phyloP scores from a whole-genome alignment of 2,329 filamentous ascomycete genomes.

The Scleromitrula shiraiana region DNA sequence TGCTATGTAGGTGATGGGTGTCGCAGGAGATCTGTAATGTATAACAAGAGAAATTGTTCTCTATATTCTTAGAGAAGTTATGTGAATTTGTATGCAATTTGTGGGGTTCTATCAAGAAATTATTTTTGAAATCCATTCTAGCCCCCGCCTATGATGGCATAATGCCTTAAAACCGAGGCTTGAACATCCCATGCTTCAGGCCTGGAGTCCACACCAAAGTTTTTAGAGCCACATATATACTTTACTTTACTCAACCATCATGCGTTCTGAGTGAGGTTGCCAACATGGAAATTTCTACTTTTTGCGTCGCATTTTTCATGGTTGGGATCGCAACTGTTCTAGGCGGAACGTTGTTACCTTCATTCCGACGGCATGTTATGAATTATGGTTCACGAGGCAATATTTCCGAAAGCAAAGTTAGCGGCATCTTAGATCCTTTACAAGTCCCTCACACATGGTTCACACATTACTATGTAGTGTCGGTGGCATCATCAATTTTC shows the following conservation, averaged over 20 bases:
- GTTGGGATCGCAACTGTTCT: conserved; percentile 22
- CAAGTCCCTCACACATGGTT: conserved; percentile 84
- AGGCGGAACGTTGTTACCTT: conserved; percentile 24
- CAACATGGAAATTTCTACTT: conserved; percentile 19
- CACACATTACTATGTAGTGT: conserved; percentile 74
- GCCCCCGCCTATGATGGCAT: too few relatives aligned
- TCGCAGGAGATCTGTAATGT: too few relatives aligned
- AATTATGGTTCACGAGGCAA: conserved; percentile 27
- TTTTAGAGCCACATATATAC: too few relatives aligned
- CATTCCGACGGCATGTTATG: conserved; percentile 25
- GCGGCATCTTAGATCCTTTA: conserved; percentile 20
- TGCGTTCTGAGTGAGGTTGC: too few relatives aligned
- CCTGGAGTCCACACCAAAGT: too few relatives aligned
- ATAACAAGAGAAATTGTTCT: neutral
- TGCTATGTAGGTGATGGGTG: too few relatives aligned
- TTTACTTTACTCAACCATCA: too few relatives aligned
- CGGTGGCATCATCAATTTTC: conserved; percentile 60
- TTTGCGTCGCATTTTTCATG: conserved; percentile 26
- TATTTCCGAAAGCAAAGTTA: conserved; percentile 8
- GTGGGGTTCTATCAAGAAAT: neutral
- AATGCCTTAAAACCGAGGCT: too few relatives aligned
- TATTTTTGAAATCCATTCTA: neutral
- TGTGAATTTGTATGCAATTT: neutral
- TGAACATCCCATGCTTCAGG: too few relatives aligned
- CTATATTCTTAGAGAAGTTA: neutral